These are phyloP conservation scores for Amaranthus hypochondriacus DNA, from an alignment of 148 eudicot genomes.

Conservation along the genomic window DNA sequence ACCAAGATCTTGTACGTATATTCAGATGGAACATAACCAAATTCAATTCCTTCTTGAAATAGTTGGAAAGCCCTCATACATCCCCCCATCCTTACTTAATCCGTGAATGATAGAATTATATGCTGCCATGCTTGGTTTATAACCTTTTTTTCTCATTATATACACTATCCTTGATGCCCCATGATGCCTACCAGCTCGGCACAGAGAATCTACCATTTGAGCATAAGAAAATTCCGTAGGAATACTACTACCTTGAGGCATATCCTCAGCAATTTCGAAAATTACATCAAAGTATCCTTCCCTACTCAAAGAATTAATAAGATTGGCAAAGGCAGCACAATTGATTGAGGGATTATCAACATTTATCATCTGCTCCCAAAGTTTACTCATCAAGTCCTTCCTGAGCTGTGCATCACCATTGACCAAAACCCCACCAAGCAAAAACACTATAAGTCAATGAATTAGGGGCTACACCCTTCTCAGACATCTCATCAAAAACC, in stretches of 20 bases:
- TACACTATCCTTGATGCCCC: conserved; percentile 83
- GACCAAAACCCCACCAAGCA: conserved; percentile 56
- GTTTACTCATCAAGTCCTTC: conserved; percentile 33
- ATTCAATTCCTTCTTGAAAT: conserved; percentile 64
- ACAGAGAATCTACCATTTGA: conserved; percentile 71
- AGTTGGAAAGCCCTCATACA: conserved; percentile 90
- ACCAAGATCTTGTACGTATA: conserved; percentile 59
- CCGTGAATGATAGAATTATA: conserved; percentile 84
- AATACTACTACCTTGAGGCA: conserved; percentile 61
- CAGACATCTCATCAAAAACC: conserved; percentile 67
- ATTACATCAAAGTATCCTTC: conserved; percentile 60
- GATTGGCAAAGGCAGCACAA: conserved; percentile 68
- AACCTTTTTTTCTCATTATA: conserved; percentile 75
- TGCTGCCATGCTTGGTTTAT: conserved; percentile 50
- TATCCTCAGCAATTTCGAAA: conserved; percentile 62
- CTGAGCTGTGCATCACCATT: conserved; percentile 37
- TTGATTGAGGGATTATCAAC: conserved; percentile 34
- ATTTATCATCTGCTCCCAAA: conserved; percentile 57
- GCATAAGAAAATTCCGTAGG: conserved; percentile 62
- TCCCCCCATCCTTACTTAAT: conserved; percentile 55
- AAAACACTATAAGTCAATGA: conserved; percentile 54
- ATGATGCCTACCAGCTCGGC: conserved; percentile 54
- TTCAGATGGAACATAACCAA: conserved; percentile 75
- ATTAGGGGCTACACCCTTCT: conserved; percentile 47
- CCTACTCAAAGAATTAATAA: conserved; percentile 57